A percentile compares a stretch with the other conserved stretches of the same genome.
These are phyloP conservation scores for Chlorella sp. DNA, from an alignment of 139 green algal species.

Conservation along the genomic window DNA sequence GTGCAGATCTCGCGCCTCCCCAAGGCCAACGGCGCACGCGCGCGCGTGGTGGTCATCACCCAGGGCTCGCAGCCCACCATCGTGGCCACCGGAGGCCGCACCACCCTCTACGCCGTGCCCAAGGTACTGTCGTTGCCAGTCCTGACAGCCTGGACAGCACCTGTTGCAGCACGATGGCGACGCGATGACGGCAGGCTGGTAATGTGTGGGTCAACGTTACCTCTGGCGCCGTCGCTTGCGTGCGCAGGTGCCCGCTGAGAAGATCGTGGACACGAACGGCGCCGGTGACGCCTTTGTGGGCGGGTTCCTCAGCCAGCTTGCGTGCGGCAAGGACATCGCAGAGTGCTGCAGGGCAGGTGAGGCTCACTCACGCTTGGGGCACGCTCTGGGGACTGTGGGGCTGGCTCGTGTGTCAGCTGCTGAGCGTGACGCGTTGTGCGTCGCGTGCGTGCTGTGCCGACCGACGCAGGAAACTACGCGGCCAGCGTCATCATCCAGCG, in stretches of 20 bases:
- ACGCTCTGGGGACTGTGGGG: too few species aligned
- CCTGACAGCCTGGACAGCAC: too few species aligned
- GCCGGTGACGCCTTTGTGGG: conserved; percentile 94
- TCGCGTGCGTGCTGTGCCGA: too few species aligned
- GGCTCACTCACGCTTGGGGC: too few species aligned
- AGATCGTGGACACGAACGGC: conserved; percentile 98
- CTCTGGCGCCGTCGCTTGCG: too few species aligned
- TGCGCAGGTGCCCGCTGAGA: conserved; percentile 57
- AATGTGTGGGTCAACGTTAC: too few species aligned
- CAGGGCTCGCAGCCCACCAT: conserved; percentile 87
- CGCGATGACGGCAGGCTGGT: too few species aligned
- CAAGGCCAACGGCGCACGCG: conserved; percentile 72
- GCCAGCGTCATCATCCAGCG: conserved; percentile 92
- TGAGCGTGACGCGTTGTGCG: too few species aligned
- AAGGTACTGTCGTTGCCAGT: too few species aligned
- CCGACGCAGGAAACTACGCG: conserved; percentile 84
- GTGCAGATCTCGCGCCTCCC: conserved; percentile 67
- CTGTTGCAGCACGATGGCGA: too few species aligned
- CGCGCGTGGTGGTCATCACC: conserved; percentile 89
- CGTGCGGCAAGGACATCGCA: conserved; percentile 63
- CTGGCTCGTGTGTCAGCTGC: too few species aligned
- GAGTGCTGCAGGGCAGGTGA: conserved; percentile 8
- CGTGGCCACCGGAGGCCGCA: conserved; percentile 68
- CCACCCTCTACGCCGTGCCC: conserved; percentile 22
- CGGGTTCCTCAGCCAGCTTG: conserved; percentile 95